Evolutionary conservation across 1,284 basidiomycete genomes (phyloP).

Genomic region (Cronartium quercuum): DNA sequence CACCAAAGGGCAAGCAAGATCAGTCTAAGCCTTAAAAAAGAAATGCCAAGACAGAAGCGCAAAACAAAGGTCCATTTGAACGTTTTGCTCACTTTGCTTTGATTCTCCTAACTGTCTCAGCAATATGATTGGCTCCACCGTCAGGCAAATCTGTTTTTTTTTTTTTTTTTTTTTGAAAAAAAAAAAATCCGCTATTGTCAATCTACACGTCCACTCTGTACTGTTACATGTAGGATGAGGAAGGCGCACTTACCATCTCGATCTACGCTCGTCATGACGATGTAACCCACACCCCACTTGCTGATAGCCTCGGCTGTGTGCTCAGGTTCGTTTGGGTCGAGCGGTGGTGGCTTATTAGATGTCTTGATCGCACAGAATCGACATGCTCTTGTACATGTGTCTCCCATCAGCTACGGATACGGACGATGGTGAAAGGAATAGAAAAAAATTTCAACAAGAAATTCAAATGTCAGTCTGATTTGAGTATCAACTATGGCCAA

Average conservation of each 20-base stretch:
- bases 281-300: slow-evolving; percentile 96
- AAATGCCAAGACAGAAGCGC: not conserved
- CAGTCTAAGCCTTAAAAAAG: not conserved
- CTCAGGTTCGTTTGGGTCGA: slow-evolving; percentile 96
- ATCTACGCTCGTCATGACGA: slow-evolving; percentile 94
- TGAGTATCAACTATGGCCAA: not conserved
- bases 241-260: slow-evolving; percentile 66
- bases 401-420: slow-evolving; percentile 80
- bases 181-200: not conserved
- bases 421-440: not conserved
- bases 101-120: slow-evolving; percentile 86
- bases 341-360: slow-evolving; percentile 72
- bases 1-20: not conserved
- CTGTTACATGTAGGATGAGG: too few relatives aligned
- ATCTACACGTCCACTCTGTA: too few relatives aligned
- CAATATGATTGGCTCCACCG: slow-evolving; percentile 88
- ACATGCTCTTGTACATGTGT: slow-evolving; percentile 96
- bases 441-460: slow-evolving; percentile 9
- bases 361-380: slow-evolving; percentile 98
- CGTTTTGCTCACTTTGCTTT: slow-evolving; percentile 71
- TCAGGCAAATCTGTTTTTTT: slow-evolving; percentile 68
- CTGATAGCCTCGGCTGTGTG: slow-evolving; percentile 97
- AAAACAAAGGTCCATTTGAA: not conserved
- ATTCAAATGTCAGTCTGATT: not conserved
- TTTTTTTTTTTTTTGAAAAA: not conserved